These are phyloP conservation scores for Hypoxylon sp. DNA, from an alignment of 2,329 filamentous ascomycete genomes.

Conservation along the genomic window DNA sequence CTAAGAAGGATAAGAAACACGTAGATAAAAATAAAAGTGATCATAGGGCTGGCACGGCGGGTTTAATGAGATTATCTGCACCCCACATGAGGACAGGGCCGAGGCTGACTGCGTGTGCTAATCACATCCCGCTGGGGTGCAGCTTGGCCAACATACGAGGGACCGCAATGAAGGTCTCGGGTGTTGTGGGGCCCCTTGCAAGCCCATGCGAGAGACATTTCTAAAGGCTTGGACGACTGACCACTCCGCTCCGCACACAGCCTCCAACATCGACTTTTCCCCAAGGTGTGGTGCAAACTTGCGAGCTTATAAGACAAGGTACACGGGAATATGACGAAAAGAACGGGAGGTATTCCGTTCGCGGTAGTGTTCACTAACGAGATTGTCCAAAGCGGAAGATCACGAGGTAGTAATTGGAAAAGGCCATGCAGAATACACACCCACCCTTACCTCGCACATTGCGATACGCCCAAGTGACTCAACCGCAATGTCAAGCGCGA, in stretches of 20 bases:
- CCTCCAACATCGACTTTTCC: constrained; percentile 22
- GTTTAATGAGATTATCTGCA: constrained; percentile 38
- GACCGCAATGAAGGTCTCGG: constrained; percentile 28
- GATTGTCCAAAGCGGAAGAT: constrained; percentile 29
- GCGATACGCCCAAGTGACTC: constrained; percentile 29
- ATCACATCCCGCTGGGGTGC: constrained; percentile 36
- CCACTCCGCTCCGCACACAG: constrained; percentile 15
- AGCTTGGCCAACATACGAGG: constrained; percentile 29
- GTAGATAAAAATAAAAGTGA: constrained; percentile 16
- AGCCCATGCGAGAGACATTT: constrained; percentile 23
- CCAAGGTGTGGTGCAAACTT: constrained; percentile 37
- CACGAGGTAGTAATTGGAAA: constrained; percentile 39
- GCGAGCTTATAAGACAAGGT: constrained; percentile 34
- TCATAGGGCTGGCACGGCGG: constrained; percentile 19
- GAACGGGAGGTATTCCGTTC: constrained; percentile 37
- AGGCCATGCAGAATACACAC: constrained; percentile 34
- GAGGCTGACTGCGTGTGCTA: constrained; percentile 43
- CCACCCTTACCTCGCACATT: constrained; percentile 35
- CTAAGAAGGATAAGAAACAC: constrained; percentile 14
- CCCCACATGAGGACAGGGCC: constrained; percentile 45
- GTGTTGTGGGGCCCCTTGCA: constrained; percentile 22
- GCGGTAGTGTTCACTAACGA: constrained; percentile 29
- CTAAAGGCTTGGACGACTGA: constrained; percentile 27
- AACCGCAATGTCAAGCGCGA: constrained; percentile 34
- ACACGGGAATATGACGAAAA: constrained; percentile 39